Evolutionary conservation across 345 rosid genomes (phyloP).

Genomic region (Citrus sinensis): DVS_A1.0 CM039169.1:27819501-27820000

Average conservation of each 20-base stretch:
- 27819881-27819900: neutral
- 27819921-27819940: neutral
- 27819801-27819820: constrained; percentile 64
- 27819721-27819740: constrained; percentile 74
- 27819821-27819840: constrained; percentile 38
- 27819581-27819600: neutral
- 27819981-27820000: neutral
- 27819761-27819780: constrained; percentile 83
- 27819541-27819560: neutral
- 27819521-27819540: neutral
- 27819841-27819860: constrained; percentile 9
- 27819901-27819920: constrained; percentile 7
- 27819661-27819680: constrained; percentile 97
- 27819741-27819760: constrained; percentile 86
- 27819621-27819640: constrained; percentile 29
- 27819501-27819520: neutral
- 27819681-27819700: constrained; percentile 84
- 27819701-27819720: constrained; percentile 90
- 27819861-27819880: neutral
- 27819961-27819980: neutral
- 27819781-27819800: constrained; percentile 85
- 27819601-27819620: neutral
- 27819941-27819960: neutral
- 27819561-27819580: too few relatives aligned
- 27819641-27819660: constrained; percentile 96